These are phyloP conservation scores for Colletotrichum tanaceti DNA, from an alignment of 2,329 filamentous ascomycete species.

Conservation along the genomic window DNA sequence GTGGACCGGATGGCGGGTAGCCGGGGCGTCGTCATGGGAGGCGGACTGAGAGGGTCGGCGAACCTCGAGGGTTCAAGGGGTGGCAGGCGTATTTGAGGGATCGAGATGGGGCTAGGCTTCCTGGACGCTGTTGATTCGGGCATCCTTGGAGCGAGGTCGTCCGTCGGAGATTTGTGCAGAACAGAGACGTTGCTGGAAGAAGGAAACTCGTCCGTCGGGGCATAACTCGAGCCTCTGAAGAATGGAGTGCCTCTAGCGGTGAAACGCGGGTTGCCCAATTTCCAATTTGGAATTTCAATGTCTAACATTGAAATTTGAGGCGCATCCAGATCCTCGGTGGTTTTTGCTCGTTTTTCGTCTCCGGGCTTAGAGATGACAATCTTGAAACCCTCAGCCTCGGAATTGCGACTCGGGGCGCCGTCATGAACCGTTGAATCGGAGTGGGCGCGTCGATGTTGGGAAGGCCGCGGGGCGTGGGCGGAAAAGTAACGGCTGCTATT, in stretches of 20 bases:
- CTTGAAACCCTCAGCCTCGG: constrained; percentile 77
- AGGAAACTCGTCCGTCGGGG: constrained; percentile 76
- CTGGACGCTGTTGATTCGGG: constrained; percentile 48
- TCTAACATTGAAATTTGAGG: constrained; percentile 69
- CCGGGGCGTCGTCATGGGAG: constrained; percentile 50
- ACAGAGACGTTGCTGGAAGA: constrained; percentile 70
- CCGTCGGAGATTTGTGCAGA: constrained; percentile 53
- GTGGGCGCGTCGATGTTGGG: constrained; percentile 70
- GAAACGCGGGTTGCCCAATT: constrained; percentile 84
- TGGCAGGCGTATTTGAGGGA: constrained; percentile 51
- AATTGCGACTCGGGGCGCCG: constrained; percentile 60
- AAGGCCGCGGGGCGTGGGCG: constrained; percentile 44
- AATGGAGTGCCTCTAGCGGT: constrained; percentile 80
- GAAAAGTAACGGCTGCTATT: constrained; percentile 51
- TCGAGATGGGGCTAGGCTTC: constrained; percentile 53
- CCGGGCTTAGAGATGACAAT: constrained; percentile 81
- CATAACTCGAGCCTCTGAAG: constrained; percentile 83
- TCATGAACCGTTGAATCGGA: constrained; percentile 85
- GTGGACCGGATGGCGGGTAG: constrained; percentile 57
- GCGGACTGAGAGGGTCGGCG: constrained; percentile 25
- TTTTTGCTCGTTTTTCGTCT: constrained; percentile 69
- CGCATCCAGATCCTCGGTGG: constrained; percentile 66
- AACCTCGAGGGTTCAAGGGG: constrained; percentile 43
- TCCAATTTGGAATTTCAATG: constrained; percentile 85
- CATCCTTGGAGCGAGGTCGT: constrained; percentile 47